Evolutionary conservation across 768 basidiomycete species (phyloP), one percentile per base, ranked within the genome.

Genomic region (Psilocybe cubensis): DNA sequence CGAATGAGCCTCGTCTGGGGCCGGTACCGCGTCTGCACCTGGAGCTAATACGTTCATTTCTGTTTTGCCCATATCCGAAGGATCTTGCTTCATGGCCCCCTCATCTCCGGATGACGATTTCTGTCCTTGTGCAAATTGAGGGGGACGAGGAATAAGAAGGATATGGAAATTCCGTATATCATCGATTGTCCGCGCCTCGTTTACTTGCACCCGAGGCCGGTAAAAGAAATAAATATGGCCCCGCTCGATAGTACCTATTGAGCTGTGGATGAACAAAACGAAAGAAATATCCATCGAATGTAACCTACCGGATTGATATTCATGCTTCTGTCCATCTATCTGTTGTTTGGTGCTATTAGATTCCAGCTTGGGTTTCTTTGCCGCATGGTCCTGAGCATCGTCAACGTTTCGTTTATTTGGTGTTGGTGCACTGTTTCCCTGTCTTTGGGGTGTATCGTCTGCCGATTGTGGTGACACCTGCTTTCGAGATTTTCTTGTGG

Each of bases 211-310:
- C 25, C 81, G 78, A 3, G 85, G 85, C 10, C 83, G 80, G 63
- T 84, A 88, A 70, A 86, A 82, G 68, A 87, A 86, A 69, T 87
- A 87, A 43, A 88, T 76, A 58, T 85, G 81, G 8, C 84, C 84
- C 14, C 84, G 71, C 62, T 86, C 83, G 49, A 83, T 83, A 9
- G 79, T 80, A 8, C 83, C 83, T 85, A 47, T 7, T 48, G n/a
- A 27, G 20, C n/a, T 18, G 14, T 47, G 3, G 9, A 14, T 4
- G 17, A 10, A 46, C 11, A 21, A 28, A 9, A 21, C 18, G n/a
- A 9, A 12, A 20, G 14, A 24, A 10, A 10, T 14, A 24, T 4
- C 2, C 12, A 50, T 10, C 11, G 49, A 33, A 1, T 38, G 14
- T 6, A 21, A 40, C 58, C 14, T 42, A 66, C 66, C 69, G 33